phyloP scores from a whole-genome alignment of 495 filamentous ascomycete species.

The Lasiosphaeria ovina region DNA sequence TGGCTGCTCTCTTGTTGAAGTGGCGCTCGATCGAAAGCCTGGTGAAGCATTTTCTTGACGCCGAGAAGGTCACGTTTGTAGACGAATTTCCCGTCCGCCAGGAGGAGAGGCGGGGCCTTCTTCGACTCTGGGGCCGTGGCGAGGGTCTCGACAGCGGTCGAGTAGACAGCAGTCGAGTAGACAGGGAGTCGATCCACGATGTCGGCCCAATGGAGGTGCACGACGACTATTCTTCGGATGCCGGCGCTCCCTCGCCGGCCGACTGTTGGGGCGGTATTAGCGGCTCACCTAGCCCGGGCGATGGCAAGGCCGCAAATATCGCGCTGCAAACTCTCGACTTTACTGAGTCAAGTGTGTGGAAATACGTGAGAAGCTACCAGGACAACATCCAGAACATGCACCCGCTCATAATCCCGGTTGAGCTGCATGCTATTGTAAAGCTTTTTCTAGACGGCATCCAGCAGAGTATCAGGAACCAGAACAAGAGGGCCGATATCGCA shows the following conservation, averaged over 20 bases:
- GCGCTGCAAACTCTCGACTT: constrained; percentile 59
- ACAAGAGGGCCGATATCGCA: constrained; percentile 20
- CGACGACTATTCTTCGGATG: constrained; percentile 45
- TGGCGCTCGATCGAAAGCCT: constrained; percentile 65
- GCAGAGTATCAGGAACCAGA: constrained; percentile 24
- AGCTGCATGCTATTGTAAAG: constrained; percentile 50
- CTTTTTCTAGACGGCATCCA: constrained; percentile 47
- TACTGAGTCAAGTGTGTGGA: constrained; percentile 57
- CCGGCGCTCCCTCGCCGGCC: constrained; percentile 46
- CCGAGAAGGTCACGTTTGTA: constrained; percentile 59
- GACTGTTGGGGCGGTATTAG: constrained; percentile 52
- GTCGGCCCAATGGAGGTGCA: constrained; percentile 29
- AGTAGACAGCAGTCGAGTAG: constrained; percentile 24
- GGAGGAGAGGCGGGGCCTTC: constrained; percentile 72
- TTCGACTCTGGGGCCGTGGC: constrained; percentile 75
- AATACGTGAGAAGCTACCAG: constrained; percentile 69
- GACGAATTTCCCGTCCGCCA: constrained; percentile 61
- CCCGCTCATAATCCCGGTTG: constrained; percentile 66
- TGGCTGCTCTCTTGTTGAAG: constrained; percentile 72
- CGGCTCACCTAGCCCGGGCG: constrained; percentile 37
- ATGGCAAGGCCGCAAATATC: constrained; percentile 54
- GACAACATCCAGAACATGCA: constrained; percentile 84
- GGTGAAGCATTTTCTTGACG: constrained; percentile 43
- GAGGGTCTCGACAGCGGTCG: constrained; percentile 58
- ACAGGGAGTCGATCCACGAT: constrained; percentile 31